These are phyloP conservation scores for Eleusine coracana DNA, from an alignment of 176 grass and related monocot species.

Conservation along the genomic window DNA sequence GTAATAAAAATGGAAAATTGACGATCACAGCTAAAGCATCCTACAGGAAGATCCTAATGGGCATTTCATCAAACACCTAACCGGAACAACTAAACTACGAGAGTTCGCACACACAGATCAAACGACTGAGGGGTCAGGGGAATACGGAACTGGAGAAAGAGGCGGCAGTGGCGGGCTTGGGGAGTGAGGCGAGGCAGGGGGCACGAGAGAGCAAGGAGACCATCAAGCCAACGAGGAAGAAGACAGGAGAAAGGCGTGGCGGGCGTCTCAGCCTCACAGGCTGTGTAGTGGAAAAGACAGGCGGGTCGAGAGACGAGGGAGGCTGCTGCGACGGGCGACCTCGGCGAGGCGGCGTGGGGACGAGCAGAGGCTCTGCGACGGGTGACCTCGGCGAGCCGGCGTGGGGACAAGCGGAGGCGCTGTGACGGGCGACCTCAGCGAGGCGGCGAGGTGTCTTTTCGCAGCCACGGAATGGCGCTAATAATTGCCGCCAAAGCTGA, in stretches of 20 bases:
- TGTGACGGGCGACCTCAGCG: too few species aligned
- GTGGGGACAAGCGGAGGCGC: too few species aligned
- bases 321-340: too few species aligned
- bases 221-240: slow-evolving; percentile 9
- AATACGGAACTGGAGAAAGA: slow-evolving; percentile 56
- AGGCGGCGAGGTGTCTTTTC: too few species aligned
- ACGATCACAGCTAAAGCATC: not conserved
- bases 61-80: slow-evolving; percentile 38
- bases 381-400: too few species aligned
- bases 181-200: slow-evolving; percentile 37
- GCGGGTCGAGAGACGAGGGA: too few species aligned
- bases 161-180: slow-evolving; percentile 16
- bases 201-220: slow-evolving; percentile 45
- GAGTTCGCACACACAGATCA: not conserved
- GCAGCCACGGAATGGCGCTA: too few species aligned
- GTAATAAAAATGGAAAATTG: not conserved
- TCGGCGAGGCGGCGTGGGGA: too few species aligned
- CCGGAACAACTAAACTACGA: not conserved
- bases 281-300: not conserved
- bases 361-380: too few species aligned
- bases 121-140: not conserved
- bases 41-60: not conserved
- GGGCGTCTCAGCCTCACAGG: not conserved
- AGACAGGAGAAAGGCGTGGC: not conserved
- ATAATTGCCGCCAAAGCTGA: too few species aligned